Evolutionary conservation across 2,329 filamentous ascomycete species (phyloP), one percentile per base, ranked within the genome.

Genomic region (Uncinocarpus reesii): DNA sequence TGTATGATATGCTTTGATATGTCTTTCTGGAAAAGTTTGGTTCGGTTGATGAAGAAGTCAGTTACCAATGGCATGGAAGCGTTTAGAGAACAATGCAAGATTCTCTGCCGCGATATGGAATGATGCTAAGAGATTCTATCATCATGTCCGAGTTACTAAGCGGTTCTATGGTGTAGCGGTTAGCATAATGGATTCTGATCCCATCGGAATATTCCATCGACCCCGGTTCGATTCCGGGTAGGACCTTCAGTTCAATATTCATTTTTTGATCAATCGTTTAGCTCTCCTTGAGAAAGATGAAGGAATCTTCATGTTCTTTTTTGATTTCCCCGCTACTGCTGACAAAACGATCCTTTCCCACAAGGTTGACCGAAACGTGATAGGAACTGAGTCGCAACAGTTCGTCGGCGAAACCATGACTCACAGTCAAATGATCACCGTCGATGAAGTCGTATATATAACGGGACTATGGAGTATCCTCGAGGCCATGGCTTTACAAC

Each of bases 141-240:
- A 11, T 29, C 11, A 7, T 10, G 2, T 6, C 37, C 23, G 10
- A 18, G 42, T 43, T 29, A 43, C 41, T 29, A 43, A 34, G 26
- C 26, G 41, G 41, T 43, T 43, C 41, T 43, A 31, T 43, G 41
- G 41, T 43, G 41, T 43, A 43, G 41, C 41, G 41, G 41, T 43
- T 43, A 43, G 41, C 41, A 43, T 43, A 21, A 15, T 28, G 41
- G 41, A 43, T 43, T 43, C 41, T 43, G 41, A 43, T 20, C n/a
- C 5, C 16, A 23, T 23, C 35, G 20, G 41, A 31, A 34, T 13
- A 21, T 43, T 43, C 41, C 41, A 28, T 23, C n/a, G 41, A 43
- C 41, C 41, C 41, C 41, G 41, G 41, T 43, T 43, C 41, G 41
- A 43, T 43, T 43, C 41, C 41, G 41, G 41, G 41, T 31, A 43